phyloP scores from a whole-genome alignment of 129 eudicot genomes.

The Rutidosis leptorrhynchoides region DNA sequence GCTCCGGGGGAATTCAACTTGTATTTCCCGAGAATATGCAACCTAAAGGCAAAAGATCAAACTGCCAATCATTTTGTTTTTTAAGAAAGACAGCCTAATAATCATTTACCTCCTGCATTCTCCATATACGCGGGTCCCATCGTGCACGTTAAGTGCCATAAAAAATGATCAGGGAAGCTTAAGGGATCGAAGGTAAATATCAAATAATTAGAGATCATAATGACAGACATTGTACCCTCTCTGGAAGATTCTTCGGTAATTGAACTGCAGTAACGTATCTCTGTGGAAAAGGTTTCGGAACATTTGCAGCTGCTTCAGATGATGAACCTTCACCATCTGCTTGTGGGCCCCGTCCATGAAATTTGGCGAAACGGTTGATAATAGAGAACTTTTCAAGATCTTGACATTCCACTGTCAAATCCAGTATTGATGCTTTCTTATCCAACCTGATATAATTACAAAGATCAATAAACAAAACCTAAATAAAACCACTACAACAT shows the following conservation, averaged over 20 bases:
- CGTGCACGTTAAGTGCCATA: constrained; percentile 30
- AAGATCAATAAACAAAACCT: background rate
- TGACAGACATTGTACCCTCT: constrained; percentile 83
- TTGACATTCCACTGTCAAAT: constrained; percentile 72
- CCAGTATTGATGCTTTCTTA: constrained; percentile 57
- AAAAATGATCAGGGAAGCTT: constrained; percentile 25
- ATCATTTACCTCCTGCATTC: constrained; percentile 36
- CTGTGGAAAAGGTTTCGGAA: constrained; percentile 48
- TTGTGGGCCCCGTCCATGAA: constrained; percentile 79
- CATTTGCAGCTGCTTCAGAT: constrained; percentile 40
- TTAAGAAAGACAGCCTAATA: no score
- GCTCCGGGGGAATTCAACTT: constrained; percentile 24
- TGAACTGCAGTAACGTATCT: constrained; percentile 73
- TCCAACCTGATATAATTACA: constrained; percentile 48
- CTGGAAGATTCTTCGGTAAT: constrained; percentile 74
- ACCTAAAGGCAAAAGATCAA: constrained; percentile 36
- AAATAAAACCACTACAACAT: background rate
- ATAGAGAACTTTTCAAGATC: constrained; percentile 71
- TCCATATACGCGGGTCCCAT: constrained; percentile 35
- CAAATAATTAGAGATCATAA: constrained; percentile 46
- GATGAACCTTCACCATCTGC: constrained; percentile 58
- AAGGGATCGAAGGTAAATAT: constrained; percentile 16
- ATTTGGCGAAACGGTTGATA: constrained; percentile 70
- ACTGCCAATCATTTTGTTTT: constrained; percentile 17
- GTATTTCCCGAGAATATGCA: constrained; percentile 47